Conservation (phyloP, 352 stramenopile genomes). For the Thraustotheca clavata region DNA sequence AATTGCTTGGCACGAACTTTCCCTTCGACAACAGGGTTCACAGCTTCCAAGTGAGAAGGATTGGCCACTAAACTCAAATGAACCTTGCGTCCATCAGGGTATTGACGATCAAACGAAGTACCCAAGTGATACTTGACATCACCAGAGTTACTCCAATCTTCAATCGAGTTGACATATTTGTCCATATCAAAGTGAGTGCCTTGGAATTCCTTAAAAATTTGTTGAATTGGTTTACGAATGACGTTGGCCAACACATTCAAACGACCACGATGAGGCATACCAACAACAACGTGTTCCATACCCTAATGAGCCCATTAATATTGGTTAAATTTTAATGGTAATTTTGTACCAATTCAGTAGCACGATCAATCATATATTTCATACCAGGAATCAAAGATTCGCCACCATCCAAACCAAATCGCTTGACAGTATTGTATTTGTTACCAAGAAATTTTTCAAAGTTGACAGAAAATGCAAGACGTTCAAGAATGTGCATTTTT, state of each 20-base stretch:
- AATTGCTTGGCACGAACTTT: slow-evolving; percentile 96
- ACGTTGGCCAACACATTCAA: slow-evolving; percentile 98
- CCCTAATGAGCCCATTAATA: slow-evolving; percentile 29
- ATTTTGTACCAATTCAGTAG: slow-evolving; percentile 60
- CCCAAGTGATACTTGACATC: slow-evolving; percentile 99
- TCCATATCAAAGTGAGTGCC: slow-evolving; percentile 93
- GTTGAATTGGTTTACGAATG: slow-evolving; percentile 95
- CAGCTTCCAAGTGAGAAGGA: slow-evolving; percentile 95
- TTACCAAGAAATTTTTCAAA: slow-evolving; percentile 97
- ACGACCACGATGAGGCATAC: slow-evolving; percentile 95
- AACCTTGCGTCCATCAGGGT: slow-evolving; percentile 91
- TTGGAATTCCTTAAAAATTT: slow-evolving; percentile 97
- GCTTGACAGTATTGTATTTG: slow-evolving; percentile 99
- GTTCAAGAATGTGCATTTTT: slow-evolving; percentile 95
- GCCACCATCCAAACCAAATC: slow-evolving; percentile 95
- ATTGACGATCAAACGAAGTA: slow-evolving; percentile 93
- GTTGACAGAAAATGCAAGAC: slow-evolving; percentile 95
- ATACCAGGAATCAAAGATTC: slow-evolving; percentile 93
- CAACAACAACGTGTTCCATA: slow-evolving; percentile 96
- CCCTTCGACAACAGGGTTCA: slow-evolving; percentile 93
- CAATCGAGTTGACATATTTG: slow-evolving; percentile 66
- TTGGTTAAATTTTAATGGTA: not conserved
- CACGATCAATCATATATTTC: slow-evolving; percentile 95
- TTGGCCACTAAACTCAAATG: slow-evolving; percentile 96
- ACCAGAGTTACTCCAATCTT: slow-evolving; percentile 87